Evolutionary conservation across 768 basidiomycete species (phyloP), one percentile per base, ranked within the genome.

Genomic region (Lentinus brumalis): DNA sequence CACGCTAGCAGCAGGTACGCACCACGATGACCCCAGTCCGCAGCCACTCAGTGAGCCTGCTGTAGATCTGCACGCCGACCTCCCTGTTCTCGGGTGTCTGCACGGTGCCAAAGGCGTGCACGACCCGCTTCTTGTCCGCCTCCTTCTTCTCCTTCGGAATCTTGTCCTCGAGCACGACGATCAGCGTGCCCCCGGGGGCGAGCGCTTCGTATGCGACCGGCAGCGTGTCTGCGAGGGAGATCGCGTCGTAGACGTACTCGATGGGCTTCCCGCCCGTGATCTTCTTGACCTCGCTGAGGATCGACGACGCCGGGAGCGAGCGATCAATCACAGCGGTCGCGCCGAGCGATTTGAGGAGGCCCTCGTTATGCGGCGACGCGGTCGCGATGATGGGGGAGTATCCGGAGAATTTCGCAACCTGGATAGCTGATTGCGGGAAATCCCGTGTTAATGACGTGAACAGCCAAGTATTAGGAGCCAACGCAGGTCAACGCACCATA

Each of bases 191-290:
- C 18, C 74, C 76, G 18, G 73, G 69, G 5, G 73, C 72, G 14
- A 82, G 73, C 14, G 78, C 21, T 47, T 70, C 66, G 69, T 72
- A 76, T 38, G 69, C 78, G 3, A 68, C 66, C 32, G 75, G 65
- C 61, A 79, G 79, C 0, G 80, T 79, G 50, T 76, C 76, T 8
- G 71, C 62, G 46, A 65, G 63, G 15, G 77, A 73, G 59, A 78
- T 63, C 0, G 75, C 52, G 54, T 78, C 78, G 44, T 59, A 73
- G 7, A 73, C 67, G 45, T 64, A n/a, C n/a, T 67, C 63, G 53
- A 67, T n/a, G 18, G 63, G 59, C n/a, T 44, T 56, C 15, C 50
- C 44, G 1, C 14, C 50, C 5, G 57, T 57, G 39, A 59, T 35
- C 32, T n/a, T 10, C 10, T n/a, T 42, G 26, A 59, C 50, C 56